These are phyloP conservation scores for Solanum peruvianum DNA, from an alignment of 257 asterid genomes.

Conservation along the genomic window DNA sequence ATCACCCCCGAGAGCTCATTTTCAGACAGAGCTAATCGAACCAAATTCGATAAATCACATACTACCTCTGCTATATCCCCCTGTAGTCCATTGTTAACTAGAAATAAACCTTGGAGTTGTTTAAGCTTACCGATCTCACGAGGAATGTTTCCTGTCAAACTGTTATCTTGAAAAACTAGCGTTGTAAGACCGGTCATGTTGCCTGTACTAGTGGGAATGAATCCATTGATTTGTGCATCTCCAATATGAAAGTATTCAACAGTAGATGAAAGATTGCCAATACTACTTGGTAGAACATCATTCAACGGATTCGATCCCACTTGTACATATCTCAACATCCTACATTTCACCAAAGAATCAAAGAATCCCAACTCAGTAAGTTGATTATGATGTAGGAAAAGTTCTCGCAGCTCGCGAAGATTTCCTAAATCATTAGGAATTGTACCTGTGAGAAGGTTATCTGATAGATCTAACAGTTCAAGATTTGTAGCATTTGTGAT, in stretches of 20 bases:
- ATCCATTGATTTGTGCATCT: conserved; percentile 12
- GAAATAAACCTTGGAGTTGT: neutral
- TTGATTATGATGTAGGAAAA: conserved; percentile 7
- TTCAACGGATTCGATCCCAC: conserved; percentile 11
- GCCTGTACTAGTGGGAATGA: neutral
- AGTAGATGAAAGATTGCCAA: conserved; percentile 18
- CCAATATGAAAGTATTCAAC: conserved; percentile 9
- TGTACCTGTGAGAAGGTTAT: conserved; percentile 10
- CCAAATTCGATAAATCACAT: conserved; percentile 15
- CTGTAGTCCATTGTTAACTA: conserved; percentile 9
- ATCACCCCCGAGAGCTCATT: conserved; percentile 19
- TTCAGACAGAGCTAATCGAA: conserved; percentile 8
- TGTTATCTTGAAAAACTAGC: neutral
- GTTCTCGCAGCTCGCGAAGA: conserved; percentile 7
- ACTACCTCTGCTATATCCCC: conserved; percentile 6
- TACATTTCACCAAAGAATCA: conserved; percentile 16
- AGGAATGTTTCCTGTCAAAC: neutral
- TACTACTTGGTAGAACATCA: conserved; percentile 15
- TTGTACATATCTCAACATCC: conserved; percentile 5
- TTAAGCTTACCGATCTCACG: neutral
- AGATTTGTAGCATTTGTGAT: conserved; percentile 21
- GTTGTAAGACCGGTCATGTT: neutral
- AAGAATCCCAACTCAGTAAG: conserved; percentile 17
- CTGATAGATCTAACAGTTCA: conserved; percentile 5
- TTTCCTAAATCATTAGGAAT: conserved; percentile 23